A percentile compares a stretch with the other conserved stretches of the same genome.
Conservation (phyloP, 495 filamentous ascomycete species). For the Lophiostoma macrostomum region DNA sequence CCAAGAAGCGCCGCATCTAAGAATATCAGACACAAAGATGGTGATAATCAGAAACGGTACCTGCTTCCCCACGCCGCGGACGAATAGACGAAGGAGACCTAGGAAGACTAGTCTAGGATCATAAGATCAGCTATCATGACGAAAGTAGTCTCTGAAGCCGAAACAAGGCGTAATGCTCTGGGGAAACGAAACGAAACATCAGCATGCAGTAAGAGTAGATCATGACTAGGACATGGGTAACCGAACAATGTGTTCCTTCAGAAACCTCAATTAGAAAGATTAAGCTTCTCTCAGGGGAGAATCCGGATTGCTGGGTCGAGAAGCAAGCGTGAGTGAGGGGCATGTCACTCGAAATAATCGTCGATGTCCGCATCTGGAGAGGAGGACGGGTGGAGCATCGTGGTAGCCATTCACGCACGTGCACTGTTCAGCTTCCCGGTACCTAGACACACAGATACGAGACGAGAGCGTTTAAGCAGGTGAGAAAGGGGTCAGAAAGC, state of each 20-base stretch:
- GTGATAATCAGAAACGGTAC: too few species aligned
- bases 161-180: conserved; percentile 4
- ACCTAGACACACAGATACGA: conserved; percentile 5
- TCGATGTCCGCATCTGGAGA: conserved; percentile 14
- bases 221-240: conserved; percentile 1
- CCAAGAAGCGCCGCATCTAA: too few species aligned
- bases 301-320: neutral
- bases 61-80: too few species aligned
- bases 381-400: conserved; percentile 1
- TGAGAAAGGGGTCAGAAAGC: too few species aligned
- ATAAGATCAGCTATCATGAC: too few species aligned
- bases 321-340: neutral
- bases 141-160: conserved; percentile 4
- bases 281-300: conserved; percentile 29
- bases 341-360: conserved; percentile 2
- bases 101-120: too few species aligned
- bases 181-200: conserved; percentile 4
- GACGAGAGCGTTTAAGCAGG: conserved; percentile 24
- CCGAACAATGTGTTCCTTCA: neutral
- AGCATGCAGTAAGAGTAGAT: neutral
- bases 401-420: too few species aligned
- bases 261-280: conserved; percentile 23
- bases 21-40: too few species aligned
- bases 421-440: too few species aligned
- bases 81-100: too few species aligned